Base-by-base conservation (phyloP, 1,284 basidiomycete genomes). In the Amylostereum chailletii region DNA sequence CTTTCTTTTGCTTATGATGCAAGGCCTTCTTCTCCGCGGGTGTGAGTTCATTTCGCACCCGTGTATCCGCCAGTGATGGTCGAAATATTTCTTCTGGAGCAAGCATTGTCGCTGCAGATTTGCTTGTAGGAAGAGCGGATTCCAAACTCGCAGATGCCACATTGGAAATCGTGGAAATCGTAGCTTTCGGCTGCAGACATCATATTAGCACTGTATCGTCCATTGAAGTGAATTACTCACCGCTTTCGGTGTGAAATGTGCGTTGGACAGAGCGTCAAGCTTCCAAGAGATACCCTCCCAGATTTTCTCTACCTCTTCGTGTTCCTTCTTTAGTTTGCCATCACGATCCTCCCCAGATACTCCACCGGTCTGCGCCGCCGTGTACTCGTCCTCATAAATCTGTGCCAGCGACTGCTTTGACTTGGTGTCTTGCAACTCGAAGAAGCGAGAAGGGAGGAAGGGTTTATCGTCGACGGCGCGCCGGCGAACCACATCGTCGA, bases 351-450 rank as follows among this genome's bases (percentile, higher is more conserved):
- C 87, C 2, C 70, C 69, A 7, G 69, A 63, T 1, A 71, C 65
- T 19, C 75, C 81, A 48, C 71, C 79, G n/a, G 68, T 68, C 57
- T 77, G 76, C 26, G 79, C 76, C 1, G 82, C 80, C 45, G 84
- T 74, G 66, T 89, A 99, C 56, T 96, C 94, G 55, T 90, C 86
- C 65, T 97, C 96, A 68, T 99, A 99, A 52, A 98, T 90, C 68
- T 99, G 90, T 5, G 94, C 94, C 34, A 99, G 78, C 0, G 90
- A 94, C 65, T 94, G 88, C 10, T 80, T 74, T 4, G 88, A 92
- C 64, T 94, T 90, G 9, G 80, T 83, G 60, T 97, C 94, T 61
- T 93, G 83, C 19, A 99, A 74, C 62, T 98, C 94, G 53, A 97
- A 83, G 55, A 92, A 74, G 27, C 88, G 80, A 0, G 92, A 95